Conservation (phyloP, 352 stramenopile genomes). For the Peronospora destructor region DNA sequence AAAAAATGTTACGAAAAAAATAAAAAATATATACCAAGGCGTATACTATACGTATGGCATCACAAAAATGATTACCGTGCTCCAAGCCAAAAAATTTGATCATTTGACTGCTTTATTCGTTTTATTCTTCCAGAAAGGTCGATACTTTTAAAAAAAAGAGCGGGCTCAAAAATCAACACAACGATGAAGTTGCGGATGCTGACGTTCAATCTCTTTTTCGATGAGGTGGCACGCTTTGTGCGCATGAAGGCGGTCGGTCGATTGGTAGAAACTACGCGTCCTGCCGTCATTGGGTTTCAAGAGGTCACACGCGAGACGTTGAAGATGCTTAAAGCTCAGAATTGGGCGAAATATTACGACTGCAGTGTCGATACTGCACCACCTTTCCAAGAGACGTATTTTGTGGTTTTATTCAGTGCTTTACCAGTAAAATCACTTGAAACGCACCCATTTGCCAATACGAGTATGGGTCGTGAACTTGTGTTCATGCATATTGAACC, state of each 20-base stretch:
- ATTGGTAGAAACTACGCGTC: slow-evolving; percentile 41
- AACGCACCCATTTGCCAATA: slow-evolving; percentile 61
- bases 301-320: slow-evolving; percentile 64
- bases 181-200: slow-evolving; percentile 56
- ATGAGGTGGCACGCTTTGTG: slow-evolving; percentile 43
- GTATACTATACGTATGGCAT: no score
- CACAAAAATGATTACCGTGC: no score
- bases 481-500: slow-evolving; percentile 51
- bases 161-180: no score
- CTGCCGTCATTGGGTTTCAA: slow-evolving; percentile 70
- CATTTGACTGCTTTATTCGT: no score
- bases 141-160: neutral
- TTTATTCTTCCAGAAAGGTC: no score
- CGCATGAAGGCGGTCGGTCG: slow-evolving; percentile 60
- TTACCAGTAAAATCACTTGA: slow-evolving; percentile 53
- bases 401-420: slow-evolving; percentile 71
- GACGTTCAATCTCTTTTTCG: slow-evolving; percentile 76
- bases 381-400: slow-evolving; percentile 71
- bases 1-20: no score
- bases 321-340: slow-evolving; percentile 42
- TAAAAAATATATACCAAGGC: no score
- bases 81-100: no score
- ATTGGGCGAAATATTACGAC: slow-evolving; percentile 68
- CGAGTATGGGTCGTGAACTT: slow-evolving; percentile 68
- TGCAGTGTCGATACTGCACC: slow-evolving; percentile 61